Conservation (phyloP, 2,329 filamentous ascomycete genomes). For the Didymella lethalis region DNA sequence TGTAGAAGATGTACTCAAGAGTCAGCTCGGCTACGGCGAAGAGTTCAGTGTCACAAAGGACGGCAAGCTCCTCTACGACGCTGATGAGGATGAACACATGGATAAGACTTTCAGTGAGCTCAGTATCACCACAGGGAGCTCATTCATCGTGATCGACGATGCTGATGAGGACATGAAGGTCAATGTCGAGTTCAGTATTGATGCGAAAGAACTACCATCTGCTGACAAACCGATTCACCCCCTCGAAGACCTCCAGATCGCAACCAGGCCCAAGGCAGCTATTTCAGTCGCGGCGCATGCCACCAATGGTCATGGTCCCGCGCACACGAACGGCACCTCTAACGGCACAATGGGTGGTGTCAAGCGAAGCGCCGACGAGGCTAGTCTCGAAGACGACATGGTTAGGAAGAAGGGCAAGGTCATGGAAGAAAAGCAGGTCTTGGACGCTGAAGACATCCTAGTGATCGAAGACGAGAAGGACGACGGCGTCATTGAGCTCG, state of each 20-base stretch:
- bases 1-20: slow-evolving; percentile 75
- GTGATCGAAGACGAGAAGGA: slow-evolving; percentile 45
- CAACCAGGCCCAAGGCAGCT: slow-evolving; percentile 54
- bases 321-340: slow-evolving; percentile 40
- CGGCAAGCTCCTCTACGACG: slow-evolving; percentile 80
- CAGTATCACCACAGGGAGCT: slow-evolving; percentile 74
- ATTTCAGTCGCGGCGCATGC: slow-evolving; percentile 27
- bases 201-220: slow-evolving; percentile 58
- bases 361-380: slow-evolving; percentile 58
- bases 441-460: slow-evolving; percentile 45
- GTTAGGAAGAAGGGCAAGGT: slow-evolving; percentile 53
- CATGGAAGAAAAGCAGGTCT: slow-evolving; percentile 36
- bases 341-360: slow-evolving; percentile 29
- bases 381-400: slow-evolving; percentile 48
- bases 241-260: slow-evolving; percentile 56
- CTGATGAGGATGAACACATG: slow-evolving; percentile 87
- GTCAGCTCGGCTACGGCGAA: slow-evolving; percentile 77
- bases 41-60: slow-evolving; percentile 82
- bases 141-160: slow-evolving; percentile 84
- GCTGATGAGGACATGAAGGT: slow-evolving; percentile 80
- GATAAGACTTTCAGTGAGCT: slow-evolving; percentile 80
- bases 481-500: slow-evolving; percentile 50
- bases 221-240: slow-evolving; percentile 65
- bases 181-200: slow-evolving; percentile 77
- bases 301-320: slow-evolving; percentile 40